Percentiles rank a stretch among this genome's conserved stretches.
These are phyloP conservation scores for Thamnidium elegans DNA, from an alignment of 192 early-diverging fungal genomes.

Conservation along the genomic window DNA sequence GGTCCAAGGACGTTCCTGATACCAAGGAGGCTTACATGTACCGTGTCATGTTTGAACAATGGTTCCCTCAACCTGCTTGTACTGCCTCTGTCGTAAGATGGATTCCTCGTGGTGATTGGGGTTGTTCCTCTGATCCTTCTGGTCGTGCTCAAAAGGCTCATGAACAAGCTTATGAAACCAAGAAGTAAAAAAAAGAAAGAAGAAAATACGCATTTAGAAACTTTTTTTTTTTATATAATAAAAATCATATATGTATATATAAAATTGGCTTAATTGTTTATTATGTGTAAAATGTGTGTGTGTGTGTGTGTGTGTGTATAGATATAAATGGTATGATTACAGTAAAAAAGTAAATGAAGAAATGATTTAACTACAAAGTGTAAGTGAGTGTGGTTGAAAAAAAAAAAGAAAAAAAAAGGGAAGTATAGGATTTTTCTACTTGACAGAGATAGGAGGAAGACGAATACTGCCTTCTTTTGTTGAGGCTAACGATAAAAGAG, in stretches of 20 bases:
- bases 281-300: too few relatives aligned
- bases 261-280: too few relatives aligned
- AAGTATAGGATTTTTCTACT: not conserved
- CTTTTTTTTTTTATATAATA: too few relatives aligned
- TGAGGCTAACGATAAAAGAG: slow-evolving; percentile 14
- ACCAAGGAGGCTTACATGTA: slow-evolving; percentile 98
- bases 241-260: too few relatives aligned
- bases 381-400: not conserved
- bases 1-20: slow-evolving; percentile 84
- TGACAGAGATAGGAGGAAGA: not conserved
- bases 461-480: not conserved
- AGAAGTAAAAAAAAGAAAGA: slow-evolving; percentile 2
- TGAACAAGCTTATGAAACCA: slow-evolving; percentile 54
- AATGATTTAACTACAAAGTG: not conserved
- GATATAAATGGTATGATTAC: too few relatives aligned
- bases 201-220: not conserved
- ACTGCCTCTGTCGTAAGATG: slow-evolving; percentile 88
- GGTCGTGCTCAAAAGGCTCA: slow-evolving; percentile 96
- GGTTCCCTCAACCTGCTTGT: slow-evolving; percentile 91
- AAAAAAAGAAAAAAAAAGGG: not conserved
- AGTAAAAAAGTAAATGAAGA: too few relatives aligned
- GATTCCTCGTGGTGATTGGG: slow-evolving; percentile 97
- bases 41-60: slow-evolving; percentile 88
- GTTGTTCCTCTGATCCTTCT: slow-evolving; percentile 94
- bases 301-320: too few relatives aligned